Conservation (phyloP, 2,329 filamentous ascomycete species). For the Pyricularia pennisetigena region DNA sequence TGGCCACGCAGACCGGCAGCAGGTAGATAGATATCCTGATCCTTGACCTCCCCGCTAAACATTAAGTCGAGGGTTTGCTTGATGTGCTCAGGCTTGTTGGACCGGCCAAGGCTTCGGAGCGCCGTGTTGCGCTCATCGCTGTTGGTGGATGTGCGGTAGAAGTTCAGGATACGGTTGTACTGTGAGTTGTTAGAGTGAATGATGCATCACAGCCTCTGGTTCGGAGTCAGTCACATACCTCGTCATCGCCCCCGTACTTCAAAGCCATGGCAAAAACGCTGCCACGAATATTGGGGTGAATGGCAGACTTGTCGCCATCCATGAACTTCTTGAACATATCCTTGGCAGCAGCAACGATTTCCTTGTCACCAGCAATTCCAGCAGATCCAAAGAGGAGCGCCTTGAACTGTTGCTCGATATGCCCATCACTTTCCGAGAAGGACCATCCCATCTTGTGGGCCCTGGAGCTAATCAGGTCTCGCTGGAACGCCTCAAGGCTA, state of each 20-base stretch:
- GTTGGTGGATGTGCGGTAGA: constrained; percentile 65
- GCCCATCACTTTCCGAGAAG: constrained; percentile 75
- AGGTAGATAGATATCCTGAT: constrained; percentile 89
- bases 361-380: constrained; percentile 69
- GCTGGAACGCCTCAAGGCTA: constrained; percentile 75
- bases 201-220: background rate
- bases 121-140: constrained; percentile 89
- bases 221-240: constrained; percentile 37
- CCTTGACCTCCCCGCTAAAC: constrained; percentile 75
- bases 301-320: constrained; percentile 65
- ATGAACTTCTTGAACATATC: constrained; percentile 86
- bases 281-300: constrained; percentile 84
- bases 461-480: constrained; percentile 65
- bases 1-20: constrained; percentile 70
- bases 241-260: constrained; percentile 74
- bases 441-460: constrained; percentile 83
- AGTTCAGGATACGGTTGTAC: constrained; percentile 69
- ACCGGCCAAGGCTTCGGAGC: constrained; percentile 71
- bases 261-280: constrained; percentile 81
- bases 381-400: constrained; percentile 78
- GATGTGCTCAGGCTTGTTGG: constrained; percentile 70
- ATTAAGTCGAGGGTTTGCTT: constrained; percentile 69
- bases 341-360: constrained; percentile 69
- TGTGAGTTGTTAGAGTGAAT: constrained; percentile 18
- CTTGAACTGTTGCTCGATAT: constrained; percentile 93